These are phyloP conservation scores for Favolaschia claudopus DNA, from an alignment of 768 basidiomycete genomes.

Conservation along the genomic window DNA sequence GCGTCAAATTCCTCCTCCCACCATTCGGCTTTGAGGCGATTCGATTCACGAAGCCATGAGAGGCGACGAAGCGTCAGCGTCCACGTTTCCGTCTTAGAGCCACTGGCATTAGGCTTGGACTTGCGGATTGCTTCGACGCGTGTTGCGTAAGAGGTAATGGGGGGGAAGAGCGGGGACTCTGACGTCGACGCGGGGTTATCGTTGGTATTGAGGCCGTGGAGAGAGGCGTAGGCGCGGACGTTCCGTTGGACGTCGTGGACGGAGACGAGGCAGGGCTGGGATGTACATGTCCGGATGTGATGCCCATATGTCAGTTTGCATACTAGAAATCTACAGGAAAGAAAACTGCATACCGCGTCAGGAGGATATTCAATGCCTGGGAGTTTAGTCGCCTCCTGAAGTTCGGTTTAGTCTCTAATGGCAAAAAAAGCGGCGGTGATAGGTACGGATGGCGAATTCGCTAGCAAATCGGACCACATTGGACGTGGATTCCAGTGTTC, in stretches of 20 bases:
- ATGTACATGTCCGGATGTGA: no score
- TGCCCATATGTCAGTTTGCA: not conserved
- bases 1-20: constrained; percentile 42
- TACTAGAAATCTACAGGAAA: not conserved
- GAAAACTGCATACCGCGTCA: constrained; percentile 13
- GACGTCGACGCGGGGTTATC: constrained; percentile 29
- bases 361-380: constrained; percentile 22
- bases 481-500: no score
- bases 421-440: no score
- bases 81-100: constrained; percentile 25
- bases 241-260: constrained; percentile 31
- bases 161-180: constrained; percentile 10
- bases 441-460: no score
- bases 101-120: constrained; percentile 34
- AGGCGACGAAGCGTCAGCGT: constrained; percentile 28
- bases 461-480: no score
- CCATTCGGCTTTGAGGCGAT: constrained; percentile 26
- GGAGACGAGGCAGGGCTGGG: constrained; percentile 22
- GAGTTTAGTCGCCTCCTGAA: constrained; percentile 24
- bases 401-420: no score
- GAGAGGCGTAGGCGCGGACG: constrained; percentile 39
- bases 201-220: constrained; percentile 38
- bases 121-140: constrained; percentile 47
- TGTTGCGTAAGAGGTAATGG: constrained; percentile 40
- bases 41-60: constrained; percentile 18